Evolutionary conservation across 768 basidiomycete genomes (phyloP), one percentile per base, ranked within the genome.

Genomic region (Suillus subluteus): DNA sequence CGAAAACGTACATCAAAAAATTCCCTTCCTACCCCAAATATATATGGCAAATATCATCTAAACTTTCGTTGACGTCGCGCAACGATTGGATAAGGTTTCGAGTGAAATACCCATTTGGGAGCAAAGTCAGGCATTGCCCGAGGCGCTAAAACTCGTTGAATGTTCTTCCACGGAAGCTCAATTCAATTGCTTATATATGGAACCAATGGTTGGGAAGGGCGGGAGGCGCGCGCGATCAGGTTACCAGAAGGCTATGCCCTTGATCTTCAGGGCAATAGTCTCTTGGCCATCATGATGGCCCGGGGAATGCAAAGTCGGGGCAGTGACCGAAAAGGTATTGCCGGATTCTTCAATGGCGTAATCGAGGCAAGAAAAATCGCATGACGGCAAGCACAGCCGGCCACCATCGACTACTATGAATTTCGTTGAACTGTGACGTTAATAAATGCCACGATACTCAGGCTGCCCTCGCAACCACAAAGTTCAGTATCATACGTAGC

Each of bases 11-110:
- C 40, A 44, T 64, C 37, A 40, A n/a, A 63, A 62, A 62, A 66
- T 62, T 64, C 68, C 65, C 41, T 55, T 66, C 55, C 38, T 66
- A 58, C 43, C 62, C 68, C 55, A 67, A 26, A 41, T 41, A 41
- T 41, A 41, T 73, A 62, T 68, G 66, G 12, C 46, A 8, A 43
- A 63, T 67, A 67, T 48, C 48, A 55, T 26, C 32, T 46, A 26
- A 59, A 74, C 73, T 68, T 76, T 76, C 73, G 61, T 69, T 74
- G 73, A 74, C 75, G 56, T 67, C 64, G 50, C 58, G 63, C 63
- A 64, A 55, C 43, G 58, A 65, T 61, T n/a, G 58, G 41, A 65
- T n/a, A 66, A 64, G 66, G 63, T 65, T 58, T 64, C 66, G 64
- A 66, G 38, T 48, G 46, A 37, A 26, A 50, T 23, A 37, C 44